Evolutionary conservation across 345 rosid genomes (phyloP).

Genomic region (Eutrema heterophyllum): DNA sequence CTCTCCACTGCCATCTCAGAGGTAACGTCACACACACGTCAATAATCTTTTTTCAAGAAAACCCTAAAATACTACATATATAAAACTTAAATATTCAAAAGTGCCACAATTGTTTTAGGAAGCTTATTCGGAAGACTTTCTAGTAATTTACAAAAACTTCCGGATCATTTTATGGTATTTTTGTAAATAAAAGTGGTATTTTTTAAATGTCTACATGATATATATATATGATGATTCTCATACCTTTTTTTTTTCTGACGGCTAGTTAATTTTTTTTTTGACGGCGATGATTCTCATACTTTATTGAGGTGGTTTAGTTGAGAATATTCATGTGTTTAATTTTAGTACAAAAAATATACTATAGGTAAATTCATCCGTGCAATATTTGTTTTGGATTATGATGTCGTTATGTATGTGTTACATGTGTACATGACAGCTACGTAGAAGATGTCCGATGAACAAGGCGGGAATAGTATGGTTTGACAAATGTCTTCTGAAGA

Average conservation of each 20-base stretch:
- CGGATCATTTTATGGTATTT: too few species aligned
- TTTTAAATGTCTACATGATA: too few species aligned
- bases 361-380: background rate
- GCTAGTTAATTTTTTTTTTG: too few species aligned
- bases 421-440: constrained; percentile 27
- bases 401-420: constrained; percentile 9
- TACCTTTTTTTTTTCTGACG: too few species aligned
- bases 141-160: too few species aligned
- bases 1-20: background rate
- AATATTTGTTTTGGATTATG: background rate
- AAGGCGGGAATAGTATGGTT: constrained; percentile 43
- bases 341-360: background rate
- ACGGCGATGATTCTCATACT: too few species aligned
- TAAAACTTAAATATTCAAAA: background rate
- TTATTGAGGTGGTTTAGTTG: background rate
- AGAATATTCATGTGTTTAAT: background rate
- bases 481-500: constrained; percentile 52
- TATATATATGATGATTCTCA: background rate
- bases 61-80: background rate
- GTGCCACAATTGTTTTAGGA: background rate
- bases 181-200: too few species aligned
- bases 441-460: constrained; percentile 37
- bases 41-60: background rate
- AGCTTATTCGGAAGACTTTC: background rate
- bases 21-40: constrained; percentile 6